A percentile compares a stretch with the other conserved stretches of the same genome.
Evolutionary conservation across 805 yeast genomes (phyloP).

Genomic region (Pichia phayaonensis): DNA sequence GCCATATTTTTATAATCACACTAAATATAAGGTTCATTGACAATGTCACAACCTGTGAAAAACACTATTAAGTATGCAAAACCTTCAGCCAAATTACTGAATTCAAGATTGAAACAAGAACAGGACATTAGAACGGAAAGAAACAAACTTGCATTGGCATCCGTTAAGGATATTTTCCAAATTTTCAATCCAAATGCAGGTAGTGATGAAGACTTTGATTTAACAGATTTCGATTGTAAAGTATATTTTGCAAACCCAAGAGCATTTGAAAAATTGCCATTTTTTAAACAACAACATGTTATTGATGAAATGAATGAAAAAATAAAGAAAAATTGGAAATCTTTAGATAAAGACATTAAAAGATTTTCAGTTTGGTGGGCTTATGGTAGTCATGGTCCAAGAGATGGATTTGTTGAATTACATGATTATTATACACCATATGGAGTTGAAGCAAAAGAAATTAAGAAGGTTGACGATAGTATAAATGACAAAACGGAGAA

Average conservation of each 20-base stretch:
- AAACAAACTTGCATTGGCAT: slow-evolving; percentile 31
- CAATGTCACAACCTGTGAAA: slow-evolving; percentile 2
- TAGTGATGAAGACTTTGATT: slow-evolving; percentile 27
- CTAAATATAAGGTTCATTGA: neutral
- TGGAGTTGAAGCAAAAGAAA: slow-evolving; percentile 1
- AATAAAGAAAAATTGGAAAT: slow-evolving; percentile 49
- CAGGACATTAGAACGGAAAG: slow-evolving; percentile 25
- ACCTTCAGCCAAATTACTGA: slow-evolving; percentile 19
- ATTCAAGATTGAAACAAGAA: slow-evolving; percentile 20
- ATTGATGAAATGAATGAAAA: slow-evolving; percentile 40
- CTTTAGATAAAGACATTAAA: slow-evolving; percentile 41
- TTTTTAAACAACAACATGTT: slow-evolving; percentile 49
- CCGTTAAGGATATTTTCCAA: slow-evolving; percentile 34
- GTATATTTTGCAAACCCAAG: slow-evolving; percentile 27
- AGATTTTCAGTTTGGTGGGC: slow-evolving; percentile 52
- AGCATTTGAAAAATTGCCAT: slow-evolving; percentile 28
- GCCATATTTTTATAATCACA: no score
- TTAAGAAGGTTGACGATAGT: neutral
- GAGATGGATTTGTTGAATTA: slow-evolving; percentile 45
- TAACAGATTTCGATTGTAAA: slow-evolving; percentile 26
- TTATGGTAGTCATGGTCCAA: slow-evolving; percentile 66
- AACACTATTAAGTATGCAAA: slow-evolving; percentile 9
- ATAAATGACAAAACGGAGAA: neutral
- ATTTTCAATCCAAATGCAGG: slow-evolving; percentile 24
- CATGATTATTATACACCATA: slow-evolving; percentile 29